phyloP scores from a whole-genome alignment of 331 rosid species.

The Dryas integrifolia region DNA sequence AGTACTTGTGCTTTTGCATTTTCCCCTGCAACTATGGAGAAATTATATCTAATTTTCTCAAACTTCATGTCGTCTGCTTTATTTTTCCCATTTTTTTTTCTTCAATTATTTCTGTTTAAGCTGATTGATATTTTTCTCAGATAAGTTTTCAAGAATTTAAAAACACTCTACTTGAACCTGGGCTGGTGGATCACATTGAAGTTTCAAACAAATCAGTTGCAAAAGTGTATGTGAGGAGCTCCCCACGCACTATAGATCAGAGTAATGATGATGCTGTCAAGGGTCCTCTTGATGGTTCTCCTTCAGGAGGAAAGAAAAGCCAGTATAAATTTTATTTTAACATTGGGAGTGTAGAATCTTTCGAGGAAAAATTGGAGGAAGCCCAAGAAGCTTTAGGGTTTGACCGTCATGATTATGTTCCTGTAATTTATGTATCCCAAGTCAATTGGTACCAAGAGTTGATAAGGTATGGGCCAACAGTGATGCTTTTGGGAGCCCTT shows the following conservation, averaged over 20 bases:
- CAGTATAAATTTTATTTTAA: slow-evolving; percentile 61
- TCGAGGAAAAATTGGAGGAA: slow-evolving; percentile 91
- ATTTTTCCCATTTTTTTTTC: background rate
- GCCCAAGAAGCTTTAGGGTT: slow-evolving; percentile 70
- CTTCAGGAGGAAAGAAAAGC: slow-evolving; percentile 42
- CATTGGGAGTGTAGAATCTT: slow-evolving; percentile 83
- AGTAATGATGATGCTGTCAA: slow-evolving; percentile 51
- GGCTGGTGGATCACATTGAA: slow-evolving; percentile 81
- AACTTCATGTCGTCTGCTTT: background rate
- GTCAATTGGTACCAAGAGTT: slow-evolving; percentile 67
- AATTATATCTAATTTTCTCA: background rate
- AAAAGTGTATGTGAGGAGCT: slow-evolving; percentile 57
- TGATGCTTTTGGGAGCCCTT: slow-evolving; percentile 56
- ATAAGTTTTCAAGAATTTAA: slow-evolving; percentile 93
- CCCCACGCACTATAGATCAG: slow-evolving; percentile 40
- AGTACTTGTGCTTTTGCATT: background rate
- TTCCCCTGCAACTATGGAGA: slow-evolving; percentile 7
- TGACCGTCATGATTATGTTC: slow-evolving; percentile 72
- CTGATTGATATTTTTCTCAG: slow-evolving; percentile 35
- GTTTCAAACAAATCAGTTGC: slow-evolving; percentile 81
- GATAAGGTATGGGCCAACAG: slow-evolving; percentile 54
- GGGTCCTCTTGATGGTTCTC: slow-evolving; percentile 35
- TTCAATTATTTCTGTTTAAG: slow-evolving; percentile 8
- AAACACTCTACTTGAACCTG: slow-evolving; percentile 82
- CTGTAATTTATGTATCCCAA: slow-evolving; percentile 65